A percentile compares a stretch with the other conserved stretches of the same genome.
Conservation (phyloP, 306 rosid genomes). For the Cicer judaicum region DNA sequence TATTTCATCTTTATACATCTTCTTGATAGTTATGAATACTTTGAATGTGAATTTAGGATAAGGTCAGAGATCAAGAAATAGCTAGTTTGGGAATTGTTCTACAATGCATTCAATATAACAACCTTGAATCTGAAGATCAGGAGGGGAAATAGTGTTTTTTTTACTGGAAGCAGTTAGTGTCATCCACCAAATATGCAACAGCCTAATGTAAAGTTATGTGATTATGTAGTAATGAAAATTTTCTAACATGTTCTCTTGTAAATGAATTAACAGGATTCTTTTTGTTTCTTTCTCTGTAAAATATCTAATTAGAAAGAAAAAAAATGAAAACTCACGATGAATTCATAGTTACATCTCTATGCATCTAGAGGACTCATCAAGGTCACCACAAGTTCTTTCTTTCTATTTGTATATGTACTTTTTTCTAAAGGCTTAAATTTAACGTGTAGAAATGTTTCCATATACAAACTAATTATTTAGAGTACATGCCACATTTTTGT, state of each 20-base stretch:
- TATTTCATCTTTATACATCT: not conserved
- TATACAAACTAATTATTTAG: too few relatives aligned
- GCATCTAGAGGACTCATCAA: too few relatives aligned
- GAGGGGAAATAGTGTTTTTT: not conserved
- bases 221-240: not conserved
- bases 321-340: too few relatives aligned
- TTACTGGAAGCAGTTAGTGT: not conserved
- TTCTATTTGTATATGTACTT: too few relatives aligned
- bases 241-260: slow-evolving; percentile 17
- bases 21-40: not conserved
- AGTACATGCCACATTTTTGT: too few relatives aligned
- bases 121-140: slow-evolving; percentile 43
- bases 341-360: too few relatives aligned
- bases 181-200: not conserved
- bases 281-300: not conserved
- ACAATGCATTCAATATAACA: slow-evolving; percentile 29
- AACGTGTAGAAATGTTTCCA: too few relatives aligned
- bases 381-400: too few relatives aligned
- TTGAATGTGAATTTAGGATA: not conserved
- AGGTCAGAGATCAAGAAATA: slow-evolving; percentile 21
- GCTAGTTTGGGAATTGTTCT: not conserved
- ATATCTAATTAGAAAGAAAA: too few relatives aligned
- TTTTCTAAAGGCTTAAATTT: too few relatives aligned
- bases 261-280: slow-evolving; percentile 13
- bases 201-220: not conserved